phyloP scores from a whole-genome alignment of 768 basidiomycete species.

The Trametes elegans region DNA sequence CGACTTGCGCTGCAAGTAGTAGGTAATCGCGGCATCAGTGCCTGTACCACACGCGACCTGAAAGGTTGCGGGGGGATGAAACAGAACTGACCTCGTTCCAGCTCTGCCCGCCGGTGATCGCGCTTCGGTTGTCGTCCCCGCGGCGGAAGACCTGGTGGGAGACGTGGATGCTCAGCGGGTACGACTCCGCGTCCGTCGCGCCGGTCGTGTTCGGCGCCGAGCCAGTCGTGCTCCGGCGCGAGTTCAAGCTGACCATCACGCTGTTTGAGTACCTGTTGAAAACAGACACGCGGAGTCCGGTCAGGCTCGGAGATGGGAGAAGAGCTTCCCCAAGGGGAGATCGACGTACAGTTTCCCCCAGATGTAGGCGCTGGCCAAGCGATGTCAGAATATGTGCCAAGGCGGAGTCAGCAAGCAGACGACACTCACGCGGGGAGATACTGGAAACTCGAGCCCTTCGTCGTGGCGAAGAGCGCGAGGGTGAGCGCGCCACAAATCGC shows the following conservation, averaged over 20 bases:
- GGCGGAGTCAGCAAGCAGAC: no score
- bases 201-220: not conserved
- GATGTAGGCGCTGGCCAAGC: slow-evolving; percentile 7
- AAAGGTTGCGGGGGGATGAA: no score
- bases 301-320: not conserved
- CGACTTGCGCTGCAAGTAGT: no score
- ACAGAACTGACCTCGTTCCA: not conserved
- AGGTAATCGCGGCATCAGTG: no score
- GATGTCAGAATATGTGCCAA: no score
- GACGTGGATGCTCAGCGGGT: slow-evolving; percentile 5
- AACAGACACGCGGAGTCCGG: not conserved
- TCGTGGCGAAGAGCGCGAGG: slow-evolving; percentile 4
- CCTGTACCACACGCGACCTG: no score
- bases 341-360: slow-evolving; percentile 12
- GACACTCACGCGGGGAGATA: slow-evolving; percentile 13
- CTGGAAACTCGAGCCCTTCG: slow-evolving; percentile 10
- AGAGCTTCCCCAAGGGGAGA: not conserved
- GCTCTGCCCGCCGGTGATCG: not conserved
- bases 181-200: slow-evolving; percentile 2
- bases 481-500: slow-evolving; percentile 9
- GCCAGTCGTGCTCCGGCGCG: not conserved
- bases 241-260: slow-evolving; percentile 12
- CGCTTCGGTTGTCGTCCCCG: not conserved
- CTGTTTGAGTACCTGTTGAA: slow-evolving; percentile 7
- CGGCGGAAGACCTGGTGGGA: slow-evolving; percentile 1